phyloP scores from a whole-genome alignment of 2,329 filamentous ascomycete species.

The Zymoseptoria brevis region DNA sequence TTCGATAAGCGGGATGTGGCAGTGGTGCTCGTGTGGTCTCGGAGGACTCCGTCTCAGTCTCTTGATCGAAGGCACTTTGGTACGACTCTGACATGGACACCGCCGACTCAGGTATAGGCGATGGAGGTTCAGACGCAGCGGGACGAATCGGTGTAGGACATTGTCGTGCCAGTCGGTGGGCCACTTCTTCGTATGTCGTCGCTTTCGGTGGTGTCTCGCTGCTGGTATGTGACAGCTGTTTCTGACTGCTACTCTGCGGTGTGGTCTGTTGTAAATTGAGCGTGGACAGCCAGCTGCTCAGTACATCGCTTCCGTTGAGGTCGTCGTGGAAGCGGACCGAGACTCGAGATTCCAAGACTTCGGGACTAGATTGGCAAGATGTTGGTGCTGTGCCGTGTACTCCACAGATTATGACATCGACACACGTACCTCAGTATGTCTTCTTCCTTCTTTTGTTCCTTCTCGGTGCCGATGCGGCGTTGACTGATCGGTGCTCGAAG shows the following conservation, averaged over 20 bases:
- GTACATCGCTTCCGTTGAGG: conserved; percentile 17
- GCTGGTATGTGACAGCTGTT: conserved; percentile 1
- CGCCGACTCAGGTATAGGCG: conserved; percentile 22
- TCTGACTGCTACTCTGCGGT: conserved; percentile 5
- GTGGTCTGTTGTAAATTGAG: conserved; percentile 16
- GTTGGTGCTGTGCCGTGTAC: neutral
- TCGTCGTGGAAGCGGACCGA: conserved; percentile 29
- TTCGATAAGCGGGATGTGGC: conserved; percentile 14
- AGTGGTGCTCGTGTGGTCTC: conserved; percentile 17
- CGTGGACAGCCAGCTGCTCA: conserved; percentile 24
- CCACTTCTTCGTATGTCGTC: conserved; percentile 15
- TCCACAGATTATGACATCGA: neutral
- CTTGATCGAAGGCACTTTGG: conserved; percentile 15
- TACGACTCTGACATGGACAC: conserved; percentile 23
- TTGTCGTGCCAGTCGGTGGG: conserved; percentile 12
- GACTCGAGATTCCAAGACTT: conserved; percentile 27
- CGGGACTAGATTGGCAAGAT: conserved; percentile 10
- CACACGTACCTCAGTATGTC: conserved; percentile 14
- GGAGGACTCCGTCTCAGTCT: conserved; percentile 15
- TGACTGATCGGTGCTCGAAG: conserved; percentile 9
- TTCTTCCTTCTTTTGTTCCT: neutral
- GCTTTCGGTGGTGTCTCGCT: conserved; percentile 4
- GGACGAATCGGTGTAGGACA: conserved; percentile 23
- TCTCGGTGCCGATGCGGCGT: neutral
- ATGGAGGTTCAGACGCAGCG: conserved; percentile 26